Base-by-base conservation (phyloP, 331 rosid species). In the Saraca asoca region DNA sequence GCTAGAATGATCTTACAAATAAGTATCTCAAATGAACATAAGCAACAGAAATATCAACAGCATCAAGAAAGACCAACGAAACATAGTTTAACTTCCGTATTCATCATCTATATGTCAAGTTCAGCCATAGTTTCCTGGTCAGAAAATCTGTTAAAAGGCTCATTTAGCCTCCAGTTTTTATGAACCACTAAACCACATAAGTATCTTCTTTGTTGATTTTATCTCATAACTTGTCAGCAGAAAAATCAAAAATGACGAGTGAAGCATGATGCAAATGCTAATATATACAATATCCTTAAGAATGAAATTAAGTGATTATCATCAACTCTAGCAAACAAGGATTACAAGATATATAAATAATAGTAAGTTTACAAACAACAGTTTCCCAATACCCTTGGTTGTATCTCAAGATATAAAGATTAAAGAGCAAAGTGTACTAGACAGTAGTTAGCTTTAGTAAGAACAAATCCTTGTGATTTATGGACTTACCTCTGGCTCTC, bases 401-500 rank as follows among this genome's bases (percentile, higher is more conserved):
- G 51, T 48, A 48, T 29, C 61, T 53, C 62, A 37, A 6, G 50
- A 5, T 16, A 7, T 18, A 5, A 5, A 17, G 5, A 15, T 13
- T 51, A 39, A 70, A 62, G 19, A 50, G 18, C 14, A 19, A 20
- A 35, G 29, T 12, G 18, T 12, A 64, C 60, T 48, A 57, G 42
- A 67, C 6, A 4, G 11, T 9, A 59, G 43, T 29, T n/a, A 12
- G 13, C 44, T 54, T 19, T 35, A 52, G 64, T 39, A 75, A 63
- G 62, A 66, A 66, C 35, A 56, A 64, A 54, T 33, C 13, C 35
- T 51, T 5, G 6, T 18, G 58, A 69, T 7, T 29, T 8, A 31
- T 42, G 60, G 44, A 68, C 81, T 79, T 85, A 89, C 98, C 62
- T 85, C 83, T 90, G 95, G 81, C 66, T 86, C 79, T 93, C 98